Percentiles rank a stretch among this genome's conserved stretches.
Conservation (phyloP, 129 eudicot genomes). For the Flaveria robusta region DNA sequence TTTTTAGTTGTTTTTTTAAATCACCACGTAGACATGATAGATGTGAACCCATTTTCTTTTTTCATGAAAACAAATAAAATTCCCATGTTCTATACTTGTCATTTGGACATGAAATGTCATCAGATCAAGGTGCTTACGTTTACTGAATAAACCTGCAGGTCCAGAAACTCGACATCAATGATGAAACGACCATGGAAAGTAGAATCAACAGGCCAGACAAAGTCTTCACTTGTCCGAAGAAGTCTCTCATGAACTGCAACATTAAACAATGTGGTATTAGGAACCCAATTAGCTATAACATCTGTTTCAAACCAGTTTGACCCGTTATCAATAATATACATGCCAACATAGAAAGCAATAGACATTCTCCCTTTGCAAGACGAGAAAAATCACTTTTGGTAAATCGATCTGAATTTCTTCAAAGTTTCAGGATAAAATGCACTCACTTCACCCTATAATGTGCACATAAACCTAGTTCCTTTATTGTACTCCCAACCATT, state of each 20-base stretch:
- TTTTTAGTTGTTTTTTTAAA: not conserved
- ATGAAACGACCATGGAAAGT: slow-evolving; percentile 76
- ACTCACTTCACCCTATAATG: not conserved
- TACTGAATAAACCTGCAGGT: slow-evolving; percentile 68
- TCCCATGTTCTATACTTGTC: not conserved
- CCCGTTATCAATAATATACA: not conserved
- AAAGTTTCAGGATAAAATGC: not conserved
- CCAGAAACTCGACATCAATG: slow-evolving; percentile 90
- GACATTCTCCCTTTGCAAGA: not conserved
- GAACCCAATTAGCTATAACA: not conserved
- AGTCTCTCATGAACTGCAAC: slow-evolving; percentile 86
- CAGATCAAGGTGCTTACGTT: slow-evolving; percentile 51
- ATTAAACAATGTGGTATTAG: slow-evolving; percentile 20
- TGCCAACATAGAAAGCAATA: not conserved
- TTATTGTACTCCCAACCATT: not conserved
- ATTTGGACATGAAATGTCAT: not conserved
- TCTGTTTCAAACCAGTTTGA: slow-evolving; percentile 1
- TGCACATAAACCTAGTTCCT: not conserved
- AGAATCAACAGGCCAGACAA: slow-evolving; percentile 83
- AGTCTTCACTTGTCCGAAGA: slow-evolving; percentile 80
- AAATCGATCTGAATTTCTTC: not conserved
- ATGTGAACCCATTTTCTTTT: not conserved
- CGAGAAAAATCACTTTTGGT: not conserved
- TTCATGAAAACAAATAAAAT: not conserved
- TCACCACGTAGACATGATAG: not conserved